Evolutionary conservation across 2,329 filamentous ascomycete genomes (phyloP).

Genomic region (Cylindrodendrum hubeiense): DNA sequence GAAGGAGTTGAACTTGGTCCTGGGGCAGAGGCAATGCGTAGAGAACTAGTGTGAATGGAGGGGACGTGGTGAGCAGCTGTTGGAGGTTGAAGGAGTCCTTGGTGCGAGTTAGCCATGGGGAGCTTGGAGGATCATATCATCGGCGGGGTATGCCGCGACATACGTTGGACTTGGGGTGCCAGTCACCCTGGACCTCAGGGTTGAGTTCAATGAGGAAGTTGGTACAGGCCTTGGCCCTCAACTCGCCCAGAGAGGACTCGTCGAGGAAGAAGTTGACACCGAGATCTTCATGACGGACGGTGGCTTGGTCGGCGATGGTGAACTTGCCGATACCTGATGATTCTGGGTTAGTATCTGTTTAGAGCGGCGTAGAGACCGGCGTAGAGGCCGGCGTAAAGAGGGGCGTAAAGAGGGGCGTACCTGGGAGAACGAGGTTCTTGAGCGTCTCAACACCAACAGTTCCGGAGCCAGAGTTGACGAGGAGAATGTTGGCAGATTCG

Average conservation of each 20-base stretch:
- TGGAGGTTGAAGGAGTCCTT: constrained; percentile 52
- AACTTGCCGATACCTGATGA: constrained; percentile 85
- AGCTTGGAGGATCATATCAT: neutral
- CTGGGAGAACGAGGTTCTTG: constrained; percentile 96
- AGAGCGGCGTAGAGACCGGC: constrained; percentile 23
- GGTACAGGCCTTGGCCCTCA: constrained; percentile 82
- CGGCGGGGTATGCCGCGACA: neutral
- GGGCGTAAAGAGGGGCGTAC: constrained; percentile 52
- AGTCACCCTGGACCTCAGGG: constrained; percentile 87
- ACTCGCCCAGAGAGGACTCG: constrained; percentile 79
- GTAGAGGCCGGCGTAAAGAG: no score
- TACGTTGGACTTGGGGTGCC: constrained; percentile 64
- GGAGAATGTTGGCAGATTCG: constrained; percentile 90
- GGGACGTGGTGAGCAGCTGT: constrained; percentile 55
- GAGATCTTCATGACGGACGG: constrained; percentile 84
- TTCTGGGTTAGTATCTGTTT: neutral
- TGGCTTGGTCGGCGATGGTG: constrained; percentile 85
- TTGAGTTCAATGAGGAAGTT: constrained; percentile 88
- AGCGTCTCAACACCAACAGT: constrained; percentile 90
- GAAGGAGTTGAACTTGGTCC: constrained; percentile 58
- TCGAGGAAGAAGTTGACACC: constrained; percentile 98
- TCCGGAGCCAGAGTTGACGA: constrained; percentile 89
- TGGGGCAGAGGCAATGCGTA: constrained; percentile 64
- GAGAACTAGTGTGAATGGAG: constrained; percentile 65
- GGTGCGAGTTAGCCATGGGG: constrained; percentile 16